Base-by-base conservation (phyloP, 495 filamentous ascomycete species). In the Trichocladium uniseriatum region DNA sequence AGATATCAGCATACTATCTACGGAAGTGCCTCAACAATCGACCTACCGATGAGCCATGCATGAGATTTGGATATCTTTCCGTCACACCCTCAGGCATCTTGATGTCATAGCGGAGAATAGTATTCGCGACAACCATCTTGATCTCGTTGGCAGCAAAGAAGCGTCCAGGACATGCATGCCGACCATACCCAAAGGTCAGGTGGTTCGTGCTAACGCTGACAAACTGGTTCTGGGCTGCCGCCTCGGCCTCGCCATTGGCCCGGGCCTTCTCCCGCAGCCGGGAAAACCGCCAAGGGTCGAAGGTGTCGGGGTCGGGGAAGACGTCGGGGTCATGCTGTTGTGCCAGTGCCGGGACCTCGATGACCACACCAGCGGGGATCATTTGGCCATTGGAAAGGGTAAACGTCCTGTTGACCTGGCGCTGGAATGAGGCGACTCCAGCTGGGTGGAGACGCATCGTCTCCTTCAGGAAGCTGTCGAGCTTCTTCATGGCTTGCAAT, bases 161-260 rank as follows among this genome's bases (percentile, higher is more conserved):
- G 6, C 80, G 66, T 0, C 80, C 81, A 0, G 79, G 79, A 56
- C 79, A 81, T 0, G 80, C 76, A 45, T 82, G 74, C 31, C 59
- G 56, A 0, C 79, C 79, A 49, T 74, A 66, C 0, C 79, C 77
- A 42, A 78, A 82, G 20, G 58, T 60, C n/a, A 76, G 35, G 39
- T 65, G 57, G 5, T 67, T 53, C 2, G 60, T 56, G 14, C 56
- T 64, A 0, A 72, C 62, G 2, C 64, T 62, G 15, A 69, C 69
- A 52, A 73, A 74, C 41, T 77, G 72, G 28, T 67, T 53, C 38
- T 54, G 53, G 6, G 57, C 59, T 2, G 53, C 55, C 2, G 39
- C 49, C 27, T 61, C 61, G 2, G 36, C 48, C 28, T 63, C 63
- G 7, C 65, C 65, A 9, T 58, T 52, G 0, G 56, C 63, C 8